Conservation (phyloP, 345 rosid species). For the Dipteronia sinensis region DNA sequence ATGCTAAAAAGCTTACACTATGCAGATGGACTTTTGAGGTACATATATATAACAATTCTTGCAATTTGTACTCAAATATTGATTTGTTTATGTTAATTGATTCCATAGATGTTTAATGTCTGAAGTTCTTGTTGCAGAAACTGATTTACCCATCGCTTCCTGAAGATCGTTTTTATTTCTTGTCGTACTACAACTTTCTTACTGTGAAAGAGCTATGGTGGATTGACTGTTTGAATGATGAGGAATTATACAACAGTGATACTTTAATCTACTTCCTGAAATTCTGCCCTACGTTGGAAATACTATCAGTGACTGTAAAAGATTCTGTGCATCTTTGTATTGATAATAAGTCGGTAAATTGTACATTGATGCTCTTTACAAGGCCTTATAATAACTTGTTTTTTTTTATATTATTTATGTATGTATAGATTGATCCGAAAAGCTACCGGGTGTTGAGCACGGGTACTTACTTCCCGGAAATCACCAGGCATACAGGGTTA, state of each 20-base stretch:
- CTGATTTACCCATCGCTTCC: neutral
- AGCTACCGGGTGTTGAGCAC: neutral
- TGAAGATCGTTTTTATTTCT: too few relatives aligned
- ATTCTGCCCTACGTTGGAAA: constrained; percentile 13
- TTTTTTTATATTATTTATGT: too few relatives aligned
- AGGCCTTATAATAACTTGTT: neutral
- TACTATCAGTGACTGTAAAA: constrained; percentile 19
- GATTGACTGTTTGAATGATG: constrained; percentile 15
- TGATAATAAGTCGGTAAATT: neutral
- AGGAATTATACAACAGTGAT: constrained; percentile 9
- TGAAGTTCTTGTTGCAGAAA: constrained; percentile 4
- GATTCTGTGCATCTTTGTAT: too few relatives aligned
- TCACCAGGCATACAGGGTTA: neutral
- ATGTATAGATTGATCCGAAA: constrained; percentile 10
- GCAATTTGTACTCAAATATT: too few relatives aligned
- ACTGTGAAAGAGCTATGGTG: constrained; percentile 15
- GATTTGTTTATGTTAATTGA: too few relatives aligned
- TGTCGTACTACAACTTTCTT: neutral
- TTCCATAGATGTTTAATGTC: neutral
- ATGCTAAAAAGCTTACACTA: neutral
- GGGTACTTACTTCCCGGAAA: constrained; percentile 19
- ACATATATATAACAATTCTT: neutral
- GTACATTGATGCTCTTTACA: neutral
- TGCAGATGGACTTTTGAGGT: constrained; percentile 20
- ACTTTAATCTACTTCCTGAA: constrained; percentile 15